Evolutionary conservation across 2,329 filamentous ascomycete genomes (phyloP).

Genomic region (Exserohilum turcica): DNA sequence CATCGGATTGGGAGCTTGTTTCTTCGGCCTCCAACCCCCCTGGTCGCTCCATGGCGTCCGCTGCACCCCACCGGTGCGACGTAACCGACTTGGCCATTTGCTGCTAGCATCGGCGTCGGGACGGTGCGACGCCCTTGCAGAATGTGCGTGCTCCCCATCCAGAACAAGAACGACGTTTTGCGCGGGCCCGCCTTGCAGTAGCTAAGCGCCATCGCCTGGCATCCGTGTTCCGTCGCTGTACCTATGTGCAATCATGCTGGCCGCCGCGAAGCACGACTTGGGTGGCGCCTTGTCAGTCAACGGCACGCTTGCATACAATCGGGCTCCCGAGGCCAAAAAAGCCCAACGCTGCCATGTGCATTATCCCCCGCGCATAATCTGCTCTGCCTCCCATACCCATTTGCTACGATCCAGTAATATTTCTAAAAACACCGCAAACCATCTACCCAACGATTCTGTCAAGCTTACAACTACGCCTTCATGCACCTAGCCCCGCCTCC

Average conservation of each 20-base stretch:
- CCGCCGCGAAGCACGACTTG: background rate
- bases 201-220: slow-evolving; percentile 7
- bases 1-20: slow-evolving; percentile 25
- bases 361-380: too few relatives aligned
- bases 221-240: background rate
- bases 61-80: background rate
- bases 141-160: background rate
- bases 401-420: too few relatives aligned
- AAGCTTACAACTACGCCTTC: background rate
- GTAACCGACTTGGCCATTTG: slow-evolving; percentile 9
- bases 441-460: background rate
- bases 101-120: slow-evolving; percentile 3
- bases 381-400: too few relatives aligned
- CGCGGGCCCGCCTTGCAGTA: background rate
- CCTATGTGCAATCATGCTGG: background rate
- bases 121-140: slow-evolving; percentile 4
- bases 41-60: slow-evolving; percentile 14
- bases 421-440: too few relatives aligned
- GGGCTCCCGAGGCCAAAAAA: too few relatives aligned
- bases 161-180: background rate
- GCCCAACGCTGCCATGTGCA: too few relatives aligned
- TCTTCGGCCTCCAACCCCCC: slow-evolving; percentile 18
- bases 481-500: slow-evolving; percentile 1
- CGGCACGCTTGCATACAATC: background rate
- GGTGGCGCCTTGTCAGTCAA: background rate